These are phyloP conservation scores for Aspergillus caelatus DNA, from an alignment of 2,329 filamentous ascomycete genomes.

Conservation along the genomic window DNA sequence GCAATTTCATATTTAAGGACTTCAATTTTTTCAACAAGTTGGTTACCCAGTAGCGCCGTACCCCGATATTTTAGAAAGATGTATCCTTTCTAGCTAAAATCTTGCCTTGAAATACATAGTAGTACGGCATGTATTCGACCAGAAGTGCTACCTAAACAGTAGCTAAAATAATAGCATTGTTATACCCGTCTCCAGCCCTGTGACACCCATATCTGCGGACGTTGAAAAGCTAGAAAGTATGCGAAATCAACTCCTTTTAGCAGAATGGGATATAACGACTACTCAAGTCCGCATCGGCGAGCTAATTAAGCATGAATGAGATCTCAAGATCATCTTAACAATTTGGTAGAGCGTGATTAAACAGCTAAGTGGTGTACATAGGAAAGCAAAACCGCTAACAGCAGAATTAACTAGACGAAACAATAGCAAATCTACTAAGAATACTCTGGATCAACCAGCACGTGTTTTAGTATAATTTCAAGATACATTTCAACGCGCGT, in stretches of 20 bases:
- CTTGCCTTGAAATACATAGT: not conserved
- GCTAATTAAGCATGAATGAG: not conserved
- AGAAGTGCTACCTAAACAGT: not conserved
- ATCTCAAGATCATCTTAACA: not conserved
- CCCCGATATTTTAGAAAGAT: not conserved
- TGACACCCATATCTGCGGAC: not conserved
- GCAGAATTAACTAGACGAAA: not conserved
- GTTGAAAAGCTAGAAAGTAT: not conserved
- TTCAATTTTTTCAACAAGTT: not conserved
- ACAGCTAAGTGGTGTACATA: no score
- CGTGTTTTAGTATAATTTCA: not conserved
- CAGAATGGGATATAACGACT: not conserved
- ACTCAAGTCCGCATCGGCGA: not conserved
- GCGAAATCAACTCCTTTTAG: not conserved
- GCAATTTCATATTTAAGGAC: not conserved
- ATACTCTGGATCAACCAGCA: not conserved
- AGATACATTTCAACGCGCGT: not conserved
- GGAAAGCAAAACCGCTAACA: not conserved
- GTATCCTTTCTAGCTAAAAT: not conserved
- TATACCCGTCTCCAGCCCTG: not conserved
- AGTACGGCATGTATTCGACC: not conserved
- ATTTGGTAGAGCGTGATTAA: not conserved
- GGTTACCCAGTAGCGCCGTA: not conserved
- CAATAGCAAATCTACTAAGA: not conserved
- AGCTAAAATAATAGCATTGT: not conserved